Conservation (phyloP, 805 yeast genomes). For the Yueomyces sp. region DNA sequence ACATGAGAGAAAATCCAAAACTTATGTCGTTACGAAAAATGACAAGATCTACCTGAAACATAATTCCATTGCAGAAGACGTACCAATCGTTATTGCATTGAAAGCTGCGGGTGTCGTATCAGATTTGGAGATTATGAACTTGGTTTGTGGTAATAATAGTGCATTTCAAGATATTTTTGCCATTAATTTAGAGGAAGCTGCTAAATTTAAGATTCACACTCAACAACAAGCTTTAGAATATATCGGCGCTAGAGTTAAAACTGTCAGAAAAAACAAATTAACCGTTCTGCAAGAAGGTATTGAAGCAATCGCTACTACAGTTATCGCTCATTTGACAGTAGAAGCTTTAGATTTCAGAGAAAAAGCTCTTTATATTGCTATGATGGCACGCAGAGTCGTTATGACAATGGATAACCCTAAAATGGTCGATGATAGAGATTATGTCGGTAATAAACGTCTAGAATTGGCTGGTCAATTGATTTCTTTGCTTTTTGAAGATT, state of each 20-base stretch:
- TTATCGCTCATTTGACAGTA: constrained; percentile 89
- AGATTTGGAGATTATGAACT: constrained; percentile 84
- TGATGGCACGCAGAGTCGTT: constrained; percentile 92
- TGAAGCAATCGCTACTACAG: constrained; percentile 91
- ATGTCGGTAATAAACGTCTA: constrained; percentile 93
- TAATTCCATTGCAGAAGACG: constrained; percentile 88
- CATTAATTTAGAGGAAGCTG: constrained; percentile 86
- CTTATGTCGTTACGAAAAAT: constrained; percentile 87
- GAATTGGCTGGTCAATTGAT: constrained; percentile 96
- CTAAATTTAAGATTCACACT: constrained; percentile 71
- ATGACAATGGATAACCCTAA: constrained; percentile 91
- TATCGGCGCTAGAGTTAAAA: constrained; percentile 83
- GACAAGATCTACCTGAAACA: constrained; percentile 84
- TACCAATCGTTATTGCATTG: constrained; percentile 83
- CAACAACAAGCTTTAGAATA: constrained; percentile 90
- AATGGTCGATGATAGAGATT: constrained; percentile 97
- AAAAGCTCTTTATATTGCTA: constrained; percentile 86
- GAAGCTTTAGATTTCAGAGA: constrained; percentile 78
- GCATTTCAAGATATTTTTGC: constrained; percentile 86
- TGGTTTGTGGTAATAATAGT: constrained; percentile 85
- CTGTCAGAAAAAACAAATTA: constrained; percentile 81
- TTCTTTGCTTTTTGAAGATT: constrained; percentile 89
- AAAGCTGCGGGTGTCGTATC: constrained; percentile 93
- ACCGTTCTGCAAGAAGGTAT: constrained; percentile 84
- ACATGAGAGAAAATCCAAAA: constrained; percentile 94